A percentile compares a stretch with the other conserved stretches of the same genome.
phyloP scores from a whole-genome alignment of 306 rosid genomes.

The Casuarina equisetifolia region DNA sequence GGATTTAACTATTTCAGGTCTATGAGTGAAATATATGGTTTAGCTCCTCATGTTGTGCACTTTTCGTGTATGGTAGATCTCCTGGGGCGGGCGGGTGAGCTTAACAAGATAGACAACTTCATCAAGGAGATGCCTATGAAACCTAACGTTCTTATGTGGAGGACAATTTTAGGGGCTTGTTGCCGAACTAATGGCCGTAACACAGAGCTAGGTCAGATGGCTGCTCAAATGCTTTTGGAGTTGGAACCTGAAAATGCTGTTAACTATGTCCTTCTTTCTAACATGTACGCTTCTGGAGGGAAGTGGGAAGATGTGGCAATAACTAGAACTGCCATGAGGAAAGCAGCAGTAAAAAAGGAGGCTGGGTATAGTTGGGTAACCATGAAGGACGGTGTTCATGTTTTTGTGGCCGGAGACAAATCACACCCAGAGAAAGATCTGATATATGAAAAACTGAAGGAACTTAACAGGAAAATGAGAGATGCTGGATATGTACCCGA shows the following conservation, averaged over 20 bases:
- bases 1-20: constrained; percentile 71
- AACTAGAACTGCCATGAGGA: constrained; percentile 78
- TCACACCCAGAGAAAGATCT: constrained; percentile 71
- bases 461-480: constrained; percentile 64
- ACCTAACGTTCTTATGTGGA: constrained; percentile 85
- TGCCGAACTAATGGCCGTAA: constrained; percentile 61
- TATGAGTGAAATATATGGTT: constrained; percentile 55
- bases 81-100: constrained; percentile 78
- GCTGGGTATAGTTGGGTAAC: constrained; percentile 94
- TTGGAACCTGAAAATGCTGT: constrained; percentile 81
- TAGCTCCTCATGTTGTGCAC: constrained; percentile 79
- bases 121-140: constrained; percentile 69
- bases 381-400: constrained; percentile 94
- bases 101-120: constrained; percentile 65
- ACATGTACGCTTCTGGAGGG: constrained; percentile 81
- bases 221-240: constrained; percentile 71
- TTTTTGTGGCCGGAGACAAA: constrained; percentile 86
- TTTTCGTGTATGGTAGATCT: constrained; percentile 93
- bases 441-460: constrained; percentile 67
- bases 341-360: constrained; percentile 82
- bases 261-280: constrained; percentile 88
- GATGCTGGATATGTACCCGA: constrained; percentile 81
- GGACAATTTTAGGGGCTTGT: constrained; percentile 89
- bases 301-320: constrained; percentile 79
- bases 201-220: constrained; percentile 69